These are phyloP conservation scores for Alternaria arborescens DNA, from an alignment of 2,329 filamentous ascomycete genomes.

Conservation along the genomic window DNA sequence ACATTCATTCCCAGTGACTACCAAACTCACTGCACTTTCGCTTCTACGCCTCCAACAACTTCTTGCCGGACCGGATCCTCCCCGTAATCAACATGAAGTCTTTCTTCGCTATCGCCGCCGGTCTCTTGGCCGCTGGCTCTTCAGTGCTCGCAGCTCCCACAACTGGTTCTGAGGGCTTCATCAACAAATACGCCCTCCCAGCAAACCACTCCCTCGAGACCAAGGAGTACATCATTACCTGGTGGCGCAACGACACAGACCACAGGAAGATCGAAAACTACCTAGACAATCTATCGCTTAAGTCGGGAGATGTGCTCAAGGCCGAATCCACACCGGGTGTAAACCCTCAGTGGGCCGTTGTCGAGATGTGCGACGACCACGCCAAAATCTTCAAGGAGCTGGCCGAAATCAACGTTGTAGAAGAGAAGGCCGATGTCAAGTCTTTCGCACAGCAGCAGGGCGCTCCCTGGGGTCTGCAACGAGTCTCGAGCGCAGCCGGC, in stretches of 20 bases:
- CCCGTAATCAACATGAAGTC: conserved; percentile 44
- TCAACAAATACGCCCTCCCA: conserved; percentile 28
- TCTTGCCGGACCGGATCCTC: conserved; percentile 35
- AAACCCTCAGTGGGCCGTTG: conserved; percentile 50
- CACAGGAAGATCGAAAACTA: conserved; percentile 15
- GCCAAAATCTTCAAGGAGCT: conserved; percentile 51
- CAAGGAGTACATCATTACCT: conserved; percentile 40
- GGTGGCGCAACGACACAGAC: conserved; percentile 29
- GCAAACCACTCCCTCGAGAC: conserved; percentile 42
- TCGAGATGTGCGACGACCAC: conserved; percentile 53
- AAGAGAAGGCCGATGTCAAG: conserved; percentile 50
- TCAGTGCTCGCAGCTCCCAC: conserved; percentile 28
- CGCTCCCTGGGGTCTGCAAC: conserved; percentile 59
- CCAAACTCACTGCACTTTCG: conserved; percentile 25
- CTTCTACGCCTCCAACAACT: conserved; percentile 22
- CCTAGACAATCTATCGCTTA: conserved; percentile 39
- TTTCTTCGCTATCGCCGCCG: conserved; percentile 35
- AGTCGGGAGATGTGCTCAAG: conserved; percentile 40
- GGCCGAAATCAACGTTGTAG: conserved; percentile 53
- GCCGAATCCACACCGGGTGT: conserved; percentile 51
- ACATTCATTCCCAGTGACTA: conserved; percentile 30
- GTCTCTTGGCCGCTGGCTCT: conserved; percentile 37
- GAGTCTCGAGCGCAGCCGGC: conserved; percentile 53
- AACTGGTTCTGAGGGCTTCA: conserved; percentile 33
- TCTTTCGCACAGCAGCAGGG: conserved; percentile 41